Evolutionary conservation across 805 yeast genomes (phyloP), one percentile per base, ranked within the genome.

Genomic region (Candida silvicultrix): DNA sequence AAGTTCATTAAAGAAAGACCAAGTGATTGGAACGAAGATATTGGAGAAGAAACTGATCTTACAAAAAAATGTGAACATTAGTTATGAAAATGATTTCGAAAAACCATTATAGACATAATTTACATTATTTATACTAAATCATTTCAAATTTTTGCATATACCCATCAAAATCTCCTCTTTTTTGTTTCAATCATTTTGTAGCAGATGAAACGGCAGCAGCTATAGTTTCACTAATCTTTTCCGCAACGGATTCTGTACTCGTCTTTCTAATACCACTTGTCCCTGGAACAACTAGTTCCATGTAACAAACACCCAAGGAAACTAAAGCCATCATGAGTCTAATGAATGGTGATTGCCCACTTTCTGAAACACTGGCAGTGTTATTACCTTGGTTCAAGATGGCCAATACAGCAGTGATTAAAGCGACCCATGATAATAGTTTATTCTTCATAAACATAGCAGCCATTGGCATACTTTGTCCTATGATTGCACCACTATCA

Each of bases 11-110:
- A 69, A 46, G 89, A 85, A 57, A 76, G 81, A 49, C 92, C 92
- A n/a, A 70, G 72, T 44, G 85, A 80, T 49, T 86, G 95, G 95
- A 70, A 70, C 59, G 95, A 86, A 66, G 95, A 86, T 59, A 86
- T 86, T 55, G 95, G 94, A 14, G 63, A 58, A 40, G 58, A 47
- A 65, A 60, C 41, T n/a, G n/a, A 20, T n/a, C 9, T 31, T 6
- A 15, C 22, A 28, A 16, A 36, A 31, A 38, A 19, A 41, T 44
- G 16, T 22, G 20, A 23, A 20, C 18, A 34, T 25, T 23, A 20
- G 34, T 6, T 19, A 35, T 19, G 8, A 28, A 28, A 23, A 23
- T 23, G 9, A 9, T 23, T n/a, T n/a, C n/a, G n/a, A n/a, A 10
- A 23, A 23, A 23, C 28, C 5, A 9, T 31, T 9, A 31, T 5